phyloP scores from a whole-genome alignment of 352 stramenopile species.

The Hyaloperonospora brassicae region DNA sequence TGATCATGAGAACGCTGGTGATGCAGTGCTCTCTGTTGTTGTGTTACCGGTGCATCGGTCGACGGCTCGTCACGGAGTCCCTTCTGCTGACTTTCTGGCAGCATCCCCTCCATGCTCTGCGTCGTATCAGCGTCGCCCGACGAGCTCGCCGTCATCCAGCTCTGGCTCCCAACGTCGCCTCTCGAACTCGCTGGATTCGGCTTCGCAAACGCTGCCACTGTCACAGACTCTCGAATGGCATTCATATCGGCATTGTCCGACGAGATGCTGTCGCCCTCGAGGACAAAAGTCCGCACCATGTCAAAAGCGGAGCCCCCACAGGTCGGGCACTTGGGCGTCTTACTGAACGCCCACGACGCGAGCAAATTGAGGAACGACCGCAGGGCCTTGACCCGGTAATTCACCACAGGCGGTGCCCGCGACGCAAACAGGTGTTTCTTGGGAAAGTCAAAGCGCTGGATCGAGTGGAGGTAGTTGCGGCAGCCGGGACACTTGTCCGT shows the following conservation, averaged over 20 bases:
- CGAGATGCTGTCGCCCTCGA: slow-evolving; percentile 43
- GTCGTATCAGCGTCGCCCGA: slow-evolving; percentile 28
- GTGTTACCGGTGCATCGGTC: slow-evolving; percentile 4
- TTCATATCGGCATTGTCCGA: slow-evolving; percentile 54
- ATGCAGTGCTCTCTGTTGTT: slow-evolving; percentile 9
- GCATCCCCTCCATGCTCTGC: slow-evolving; percentile 26
- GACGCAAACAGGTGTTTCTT: slow-evolving; percentile 85
- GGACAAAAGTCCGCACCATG: slow-evolving; percentile 69
- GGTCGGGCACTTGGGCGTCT: slow-evolving; percentile 74
- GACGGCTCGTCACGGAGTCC: slow-evolving; percentile 6
- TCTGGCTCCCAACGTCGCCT: slow-evolving; percentile 33
- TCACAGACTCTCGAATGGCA: slow-evolving; percentile 58
- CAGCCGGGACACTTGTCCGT: slow-evolving; percentile 73
- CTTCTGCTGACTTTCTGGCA: not conserved
- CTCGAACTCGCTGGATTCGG: slow-evolving; percentile 21
- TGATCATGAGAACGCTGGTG: slow-evolving; percentile 1
- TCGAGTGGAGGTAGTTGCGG: slow-evolving; percentile 67
- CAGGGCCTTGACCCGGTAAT: slow-evolving; percentile 79
- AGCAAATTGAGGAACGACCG: slow-evolving; percentile 79
- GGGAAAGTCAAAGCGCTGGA: slow-evolving; percentile 75
- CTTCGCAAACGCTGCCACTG: slow-evolving; percentile 47
- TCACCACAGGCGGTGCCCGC: slow-evolving; percentile 61
- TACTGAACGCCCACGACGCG: slow-evolving; percentile 75
- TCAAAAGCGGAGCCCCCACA: slow-evolving; percentile 77
- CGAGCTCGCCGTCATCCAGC: slow-evolving; percentile 42